phyloP scores from a whole-genome alignment of 257 asterid genomes.

The Handroanthus guayacan region DNA sequence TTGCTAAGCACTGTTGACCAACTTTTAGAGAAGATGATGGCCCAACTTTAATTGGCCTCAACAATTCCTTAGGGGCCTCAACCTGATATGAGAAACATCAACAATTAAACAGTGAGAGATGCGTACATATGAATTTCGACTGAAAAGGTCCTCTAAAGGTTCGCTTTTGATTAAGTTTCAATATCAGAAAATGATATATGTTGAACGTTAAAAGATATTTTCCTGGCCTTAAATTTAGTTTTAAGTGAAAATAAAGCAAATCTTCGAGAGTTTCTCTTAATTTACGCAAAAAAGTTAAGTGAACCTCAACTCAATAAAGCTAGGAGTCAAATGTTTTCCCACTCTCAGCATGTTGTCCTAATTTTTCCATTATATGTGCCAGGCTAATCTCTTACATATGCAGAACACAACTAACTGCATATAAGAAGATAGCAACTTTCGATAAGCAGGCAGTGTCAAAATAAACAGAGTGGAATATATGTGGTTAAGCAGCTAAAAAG shows the following conservation, averaged over 20 bases:
- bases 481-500: not conserved
- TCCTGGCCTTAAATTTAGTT: conserved; percentile 1
- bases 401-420: not conserved
- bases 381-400: not conserved
- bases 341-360: not conserved
- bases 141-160: not conserved
- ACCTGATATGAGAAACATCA: conserved; percentile 52
- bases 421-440: not conserved
- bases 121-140: not conserved
- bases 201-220: not conserved
- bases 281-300: not conserved
- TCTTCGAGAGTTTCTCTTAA: not conserved
- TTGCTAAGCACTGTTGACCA: conserved; percentile 95
- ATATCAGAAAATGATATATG: not conserved
- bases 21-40: conserved; percentile 79
- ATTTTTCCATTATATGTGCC: not conserved
- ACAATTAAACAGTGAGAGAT: conserved; percentile 10
- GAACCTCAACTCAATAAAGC: not conserved
- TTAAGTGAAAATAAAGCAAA: not conserved
- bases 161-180: not conserved
- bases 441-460: too few species aligned
- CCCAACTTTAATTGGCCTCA: conserved; percentile 84
- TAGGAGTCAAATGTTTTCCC: not conserved
- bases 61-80: conserved; percentile 79
- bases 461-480: too few species aligned